Conservation (phyloP, 257 asterid genomes). For the Salvia rosmarinus region DNA sequence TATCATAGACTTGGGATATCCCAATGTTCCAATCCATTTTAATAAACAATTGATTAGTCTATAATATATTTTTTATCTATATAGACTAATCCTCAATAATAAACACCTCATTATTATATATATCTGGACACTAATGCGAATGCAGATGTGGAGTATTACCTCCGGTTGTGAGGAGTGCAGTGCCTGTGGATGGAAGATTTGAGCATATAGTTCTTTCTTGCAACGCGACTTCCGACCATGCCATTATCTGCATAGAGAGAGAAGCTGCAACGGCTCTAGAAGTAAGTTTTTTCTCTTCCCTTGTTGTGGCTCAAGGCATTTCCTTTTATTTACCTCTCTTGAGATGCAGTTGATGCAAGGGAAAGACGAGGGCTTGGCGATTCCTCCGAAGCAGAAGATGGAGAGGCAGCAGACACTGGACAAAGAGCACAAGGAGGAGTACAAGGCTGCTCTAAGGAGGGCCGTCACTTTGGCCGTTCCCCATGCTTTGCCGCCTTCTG, state of each 20-base stretch:
- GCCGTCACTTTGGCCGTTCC: slow-evolving; percentile 78
- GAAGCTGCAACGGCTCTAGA: slow-evolving; percentile 74
- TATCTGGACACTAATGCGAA: no score
- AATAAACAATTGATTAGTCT: no score
- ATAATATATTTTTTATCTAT: no score
- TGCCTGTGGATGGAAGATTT: slow-evolving; percentile 91
- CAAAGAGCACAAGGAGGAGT: slow-evolving; percentile 68
- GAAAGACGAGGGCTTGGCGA: slow-evolving; percentile 52
- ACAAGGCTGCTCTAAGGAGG: slow-evolving; percentile 71
- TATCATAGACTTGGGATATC: no score
- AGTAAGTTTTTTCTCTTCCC: slow-evolving; percentile 42
- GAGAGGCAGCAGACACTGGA: slow-evolving; percentile 65
- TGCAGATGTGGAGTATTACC: slow-evolving; percentile 74
- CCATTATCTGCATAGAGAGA: slow-evolving; percentile 78
- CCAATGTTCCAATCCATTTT: no score
- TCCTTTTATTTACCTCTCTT: no score
- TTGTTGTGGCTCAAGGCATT: background rate
- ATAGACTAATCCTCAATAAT: no score
- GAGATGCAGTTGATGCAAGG: slow-evolving; percentile 62
- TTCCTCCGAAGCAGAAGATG: slow-evolving; percentile 80
- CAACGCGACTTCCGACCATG: slow-evolving; percentile 91
- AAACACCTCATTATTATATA: no score
- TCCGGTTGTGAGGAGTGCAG: slow-evolving; percentile 82
- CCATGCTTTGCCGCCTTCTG: slow-evolving; percentile 68
- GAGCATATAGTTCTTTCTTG: slow-evolving; percentile 92